phyloP scores from a whole-genome alignment of 1,284 basidiomycete species.

The Pascua sp. region DNA sequence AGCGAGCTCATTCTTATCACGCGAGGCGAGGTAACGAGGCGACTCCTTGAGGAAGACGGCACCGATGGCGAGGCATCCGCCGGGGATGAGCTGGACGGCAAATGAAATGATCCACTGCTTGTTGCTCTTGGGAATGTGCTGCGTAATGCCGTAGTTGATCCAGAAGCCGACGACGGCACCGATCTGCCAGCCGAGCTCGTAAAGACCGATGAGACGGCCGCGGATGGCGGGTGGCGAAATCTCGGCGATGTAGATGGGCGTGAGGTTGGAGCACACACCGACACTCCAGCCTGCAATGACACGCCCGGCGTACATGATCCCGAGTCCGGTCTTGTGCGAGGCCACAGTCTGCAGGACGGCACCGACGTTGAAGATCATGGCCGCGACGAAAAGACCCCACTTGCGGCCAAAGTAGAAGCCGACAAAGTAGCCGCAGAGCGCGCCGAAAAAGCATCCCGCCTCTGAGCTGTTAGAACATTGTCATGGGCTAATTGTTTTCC shows the following conservation, averaged over 20 bases:
- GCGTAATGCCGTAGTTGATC: conserved; percentile 47
- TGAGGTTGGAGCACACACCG: conserved; percentile 29
- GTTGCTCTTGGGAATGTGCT: conserved; percentile 50
- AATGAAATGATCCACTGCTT: conserved; percentile 54
- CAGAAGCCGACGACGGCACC: conserved; percentile 52
- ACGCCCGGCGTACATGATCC: conserved; percentile 38
- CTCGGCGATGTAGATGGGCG: conserved; percentile 48
- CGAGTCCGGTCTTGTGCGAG: conserved; percentile 22
- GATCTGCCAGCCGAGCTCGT: conserved; percentile 51
- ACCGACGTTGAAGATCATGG: conserved; percentile 42
- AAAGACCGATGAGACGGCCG: conserved; percentile 53
- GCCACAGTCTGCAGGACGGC: conserved; percentile 39
- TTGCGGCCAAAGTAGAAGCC: conserved; percentile 31
- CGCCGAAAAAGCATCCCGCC: conserved; percentile 25
- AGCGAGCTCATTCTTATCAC: conserved; percentile 48
- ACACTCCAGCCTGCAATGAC: conserved; percentile 42
- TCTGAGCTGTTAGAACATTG: neutral
- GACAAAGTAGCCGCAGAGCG: conserved; percentile 20
- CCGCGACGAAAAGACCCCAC: conserved; percentile 29
- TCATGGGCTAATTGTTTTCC: neutral
- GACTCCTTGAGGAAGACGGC: conserved; percentile 54
- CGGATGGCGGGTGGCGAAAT: conserved; percentile 48
- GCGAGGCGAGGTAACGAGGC: conserved; percentile 55
- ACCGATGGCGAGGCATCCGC: conserved; percentile 52
- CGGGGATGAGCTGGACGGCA: conserved; percentile 57